Evolutionary conservation across 495 filamentous ascomycete species (phyloP).

Genomic region (Hypoxylon perforatum): DNA sequence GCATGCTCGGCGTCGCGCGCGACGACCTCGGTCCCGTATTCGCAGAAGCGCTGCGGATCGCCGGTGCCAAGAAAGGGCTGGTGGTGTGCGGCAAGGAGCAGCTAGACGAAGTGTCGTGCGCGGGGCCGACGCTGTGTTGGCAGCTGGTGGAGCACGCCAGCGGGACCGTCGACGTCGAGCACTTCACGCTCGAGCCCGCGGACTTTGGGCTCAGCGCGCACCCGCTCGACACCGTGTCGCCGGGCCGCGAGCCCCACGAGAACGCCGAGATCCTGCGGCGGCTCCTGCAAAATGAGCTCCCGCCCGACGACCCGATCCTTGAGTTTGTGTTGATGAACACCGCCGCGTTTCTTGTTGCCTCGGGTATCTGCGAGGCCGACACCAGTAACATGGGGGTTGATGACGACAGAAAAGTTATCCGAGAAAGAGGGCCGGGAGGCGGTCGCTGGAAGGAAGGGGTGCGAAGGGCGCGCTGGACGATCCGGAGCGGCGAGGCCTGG

Average conservation of each 20-base stretch:
- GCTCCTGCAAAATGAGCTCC: constrained; percentile 78
- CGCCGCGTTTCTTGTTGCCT: constrained; percentile 83
- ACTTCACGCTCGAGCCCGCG: constrained; percentile 77
- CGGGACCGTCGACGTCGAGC: constrained; percentile 69
- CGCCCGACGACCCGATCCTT: constrained; percentile 81
- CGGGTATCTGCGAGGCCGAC: constrained; percentile 87
- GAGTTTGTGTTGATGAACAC: constrained; percentile 96
- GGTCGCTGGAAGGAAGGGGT: constrained; percentile 94
- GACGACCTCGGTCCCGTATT: constrained; percentile 86
- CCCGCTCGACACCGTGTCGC: constrained; percentile 78
- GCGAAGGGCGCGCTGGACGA: constrained; percentile 81
- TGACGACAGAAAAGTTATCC: constrained; percentile 76
- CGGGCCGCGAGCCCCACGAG: constrained; percentile 84
- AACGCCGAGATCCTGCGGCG: constrained; percentile 85
- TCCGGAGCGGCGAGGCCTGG: constrained; percentile 83
- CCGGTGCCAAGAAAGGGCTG: constrained; percentile 83
- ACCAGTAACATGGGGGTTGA: constrained; percentile 74
- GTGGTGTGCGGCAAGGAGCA: constrained; percentile 95
- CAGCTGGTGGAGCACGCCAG: constrained; percentile 67
- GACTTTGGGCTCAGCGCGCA: constrained; percentile 88
- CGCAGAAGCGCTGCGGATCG: constrained; percentile 80
- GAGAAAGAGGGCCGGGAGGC: constrained; percentile 82
- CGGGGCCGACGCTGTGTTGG: constrained; percentile 89
- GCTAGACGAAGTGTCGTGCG: constrained; percentile 93
- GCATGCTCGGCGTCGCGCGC: constrained; percentile 91